Percentiles rank a stretch among this genome's conserved stretches.
Evolutionary conservation across 75 land plant species (phyloP).

Genomic region (Pinus albicaulis): DNA sequence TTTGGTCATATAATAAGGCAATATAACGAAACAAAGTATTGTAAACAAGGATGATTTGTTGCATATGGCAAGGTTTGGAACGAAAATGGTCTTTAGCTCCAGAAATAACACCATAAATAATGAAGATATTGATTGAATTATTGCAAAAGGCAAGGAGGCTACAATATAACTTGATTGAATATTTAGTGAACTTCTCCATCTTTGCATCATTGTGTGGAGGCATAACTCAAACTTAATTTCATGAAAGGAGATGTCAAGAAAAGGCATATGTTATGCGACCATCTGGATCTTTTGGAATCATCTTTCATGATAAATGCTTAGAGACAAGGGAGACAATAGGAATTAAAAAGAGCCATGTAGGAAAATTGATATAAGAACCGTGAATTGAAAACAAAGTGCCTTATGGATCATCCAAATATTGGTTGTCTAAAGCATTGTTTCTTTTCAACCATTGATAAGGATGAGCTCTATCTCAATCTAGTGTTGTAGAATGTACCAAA

Average conservation of each 20-base stretch:
- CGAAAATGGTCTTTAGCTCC: constrained; percentile 99
- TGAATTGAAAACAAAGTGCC: constrained; percentile 85
- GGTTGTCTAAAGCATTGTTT: constrained; percentile 88
- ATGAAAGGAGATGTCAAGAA: no score
- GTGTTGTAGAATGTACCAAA: constrained; percentile 85
- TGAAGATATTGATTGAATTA: constrained; percentile 98
- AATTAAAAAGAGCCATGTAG: constrained; percentile 79
- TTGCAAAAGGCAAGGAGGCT: constrained; percentile 97
- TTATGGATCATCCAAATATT: constrained; percentile 83
- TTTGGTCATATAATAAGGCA: constrained; percentile 96
- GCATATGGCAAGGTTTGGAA: constrained; percentile 99
- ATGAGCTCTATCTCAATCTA: no score
- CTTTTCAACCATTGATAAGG: constrained; percentile 84
- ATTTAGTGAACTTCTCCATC: no score
- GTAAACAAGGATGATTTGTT: constrained; percentile 98
- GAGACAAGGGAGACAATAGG: constrained; percentile 88
- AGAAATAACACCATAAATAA: constrained; percentile 98
- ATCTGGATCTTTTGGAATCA: constrained; percentile 87
- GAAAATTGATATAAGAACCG: no score
- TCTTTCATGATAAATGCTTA: constrained; percentile 88
- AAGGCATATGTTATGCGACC: no score
- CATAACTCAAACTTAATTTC: no score
- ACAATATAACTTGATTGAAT: constrained; percentile 97
- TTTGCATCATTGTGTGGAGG: no score
- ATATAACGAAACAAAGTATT: constrained; percentile 92